Conservation (phyloP, 306 rosid species). For the Citrullus mucosospermus region DNA sequence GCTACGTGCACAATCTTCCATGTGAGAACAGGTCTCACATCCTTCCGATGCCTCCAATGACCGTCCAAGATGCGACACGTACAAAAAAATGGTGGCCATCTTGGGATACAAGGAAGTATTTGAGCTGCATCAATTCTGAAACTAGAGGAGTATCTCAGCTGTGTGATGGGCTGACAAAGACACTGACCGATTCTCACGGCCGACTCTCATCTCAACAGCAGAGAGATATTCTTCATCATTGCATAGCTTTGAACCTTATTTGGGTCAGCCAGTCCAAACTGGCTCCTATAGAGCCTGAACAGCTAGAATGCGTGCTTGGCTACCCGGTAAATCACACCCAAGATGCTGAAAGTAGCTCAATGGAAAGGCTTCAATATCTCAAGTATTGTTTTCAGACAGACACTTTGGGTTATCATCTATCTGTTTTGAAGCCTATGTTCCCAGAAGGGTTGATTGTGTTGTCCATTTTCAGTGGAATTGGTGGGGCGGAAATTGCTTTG, state of each 20-base stretch:
- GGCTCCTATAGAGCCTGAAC: slow-evolving; percentile 49
- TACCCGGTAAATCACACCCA: slow-evolving; percentile 65
- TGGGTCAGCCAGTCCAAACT: slow-evolving; percentile 59
- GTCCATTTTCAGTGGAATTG: slow-evolving; percentile 69
- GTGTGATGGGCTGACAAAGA: slow-evolving; percentile 48
- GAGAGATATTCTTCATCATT: slow-evolving; percentile 47
- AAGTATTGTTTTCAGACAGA: slow-evolving; percentile 77
- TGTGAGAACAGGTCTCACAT: slow-evolving; percentile 50
- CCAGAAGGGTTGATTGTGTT: slow-evolving; percentile 56
- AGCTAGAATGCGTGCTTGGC: slow-evolving; percentile 59
- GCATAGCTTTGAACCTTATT: slow-evolving; percentile 49
- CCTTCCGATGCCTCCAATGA: slow-evolving; percentile 52
- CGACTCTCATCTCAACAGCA: slow-evolving; percentile 40
- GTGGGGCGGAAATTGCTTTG: slow-evolving; percentile 79
- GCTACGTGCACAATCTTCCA: slow-evolving; percentile 88
- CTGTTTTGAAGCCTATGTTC: slow-evolving; percentile 49
- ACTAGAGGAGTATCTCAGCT: slow-evolving; percentile 36
- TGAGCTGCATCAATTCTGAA: slow-evolving; percentile 52
- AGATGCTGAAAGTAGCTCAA: slow-evolving; percentile 23
- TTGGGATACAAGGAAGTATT: slow-evolving; percentile 76
- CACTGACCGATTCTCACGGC: slow-evolving; percentile 37
- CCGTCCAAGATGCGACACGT: slow-evolving; percentile 46
- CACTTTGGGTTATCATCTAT: slow-evolving; percentile 62
- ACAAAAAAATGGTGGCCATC: slow-evolving; percentile 85
- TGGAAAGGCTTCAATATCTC: slow-evolving; percentile 48